Base-by-base conservation (phyloP, 169 alveolate species). In the Babesia ovata region DNA sequence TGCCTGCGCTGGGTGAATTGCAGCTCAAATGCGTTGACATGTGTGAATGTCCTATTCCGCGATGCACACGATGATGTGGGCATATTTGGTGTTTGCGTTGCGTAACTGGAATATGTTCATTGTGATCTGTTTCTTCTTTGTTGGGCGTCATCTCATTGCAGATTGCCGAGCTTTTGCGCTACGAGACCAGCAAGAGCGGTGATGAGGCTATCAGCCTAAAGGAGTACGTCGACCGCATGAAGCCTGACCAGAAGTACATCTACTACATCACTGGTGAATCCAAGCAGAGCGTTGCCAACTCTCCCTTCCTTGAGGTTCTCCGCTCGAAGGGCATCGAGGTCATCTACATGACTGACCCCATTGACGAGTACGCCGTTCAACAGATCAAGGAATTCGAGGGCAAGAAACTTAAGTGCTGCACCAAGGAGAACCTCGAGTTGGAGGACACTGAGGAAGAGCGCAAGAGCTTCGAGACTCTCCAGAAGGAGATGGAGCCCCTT, bases 181-280 rank as follows among this genome's bases (percentile, higher is more conserved):
- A 90, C 93, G 98, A 97, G 88, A 94, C 99, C 49, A 91, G 99
- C 86, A 98, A 98, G 95, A 90, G 97, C 54, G 99, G 99, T 75
- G 99, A 98, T 58, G 99, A 98, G 76, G 87, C 94, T 90, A 94
- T 97, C 65, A 93, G 98, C 67, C 92, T 98, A 78, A 96, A 97
- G 92, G 99, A 97, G 81, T 98, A 98, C 89, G 98, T 97, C 54
- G 97, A 95, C 82, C 93, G 99, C 91, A 98, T 98, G 99, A 97
- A 98, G 97, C 99, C 97, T 84, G 97, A 96, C 63, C 99, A 97
- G 93, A 98, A 97, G 92, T 98, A 95, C 82, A 98, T 98, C 87
- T 98, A 92, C 96, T 98, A 97, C 96, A 97, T 98, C 82, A 97
- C 99, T 28, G 99, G 99, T 52, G 99, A 98, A 90, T 94, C 99